Base-by-base conservation (phyloP, 176 grass and related monocot genomes). In the Juncus effusus region DNA sequence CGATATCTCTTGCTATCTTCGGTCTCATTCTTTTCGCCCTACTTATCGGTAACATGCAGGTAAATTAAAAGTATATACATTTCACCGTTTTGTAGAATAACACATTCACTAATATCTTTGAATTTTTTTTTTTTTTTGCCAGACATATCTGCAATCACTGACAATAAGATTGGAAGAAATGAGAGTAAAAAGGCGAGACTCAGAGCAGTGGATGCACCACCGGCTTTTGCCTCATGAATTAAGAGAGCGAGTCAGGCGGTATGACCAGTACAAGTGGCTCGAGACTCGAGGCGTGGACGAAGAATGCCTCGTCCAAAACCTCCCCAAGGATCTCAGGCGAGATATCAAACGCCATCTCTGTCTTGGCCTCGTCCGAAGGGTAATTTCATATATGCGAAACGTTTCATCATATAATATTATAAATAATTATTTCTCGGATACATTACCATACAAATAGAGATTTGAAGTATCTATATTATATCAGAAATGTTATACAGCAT, bases 1-100 rank as follows among this genome's bases (percentile, higher is more conserved):
- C n/a, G n/a, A n/a, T n/a, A n/a, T n/a, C n/a, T n/a, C n/a, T n/a
- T n/a, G n/a, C n/a, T n/a, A n/a, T n/a, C n/a, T n/a, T 88, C 3
- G 92, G 92, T 0, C 74, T 96, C 13, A 91, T 96, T 84, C 92
- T 96, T 64, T 88, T 96, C 75, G 85, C 92, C 16, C 92, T 96
- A 1, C 92, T 96, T 49, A 96, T 96, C 65, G 92, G 92, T 37
- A 96, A 91, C 69, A 96, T 96, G 92, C 92, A 85, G 82, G 82
- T 85, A 85, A 74, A 51, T 36, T 38, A 19, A 37, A 10, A 40
- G 19, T 28, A 12, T 10, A 41, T 5, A 3, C 13, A 55, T 42
- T 7, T 36, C 19, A 45, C 57, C 36, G 51, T 51, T 36, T 69
- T 13, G 19, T 19, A 19, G 8, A 4, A 11, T 59, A 16, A 44